Base-by-base conservation (phyloP, 257 asterid genomes). In the Cynanchum wilfordii region DNA sequence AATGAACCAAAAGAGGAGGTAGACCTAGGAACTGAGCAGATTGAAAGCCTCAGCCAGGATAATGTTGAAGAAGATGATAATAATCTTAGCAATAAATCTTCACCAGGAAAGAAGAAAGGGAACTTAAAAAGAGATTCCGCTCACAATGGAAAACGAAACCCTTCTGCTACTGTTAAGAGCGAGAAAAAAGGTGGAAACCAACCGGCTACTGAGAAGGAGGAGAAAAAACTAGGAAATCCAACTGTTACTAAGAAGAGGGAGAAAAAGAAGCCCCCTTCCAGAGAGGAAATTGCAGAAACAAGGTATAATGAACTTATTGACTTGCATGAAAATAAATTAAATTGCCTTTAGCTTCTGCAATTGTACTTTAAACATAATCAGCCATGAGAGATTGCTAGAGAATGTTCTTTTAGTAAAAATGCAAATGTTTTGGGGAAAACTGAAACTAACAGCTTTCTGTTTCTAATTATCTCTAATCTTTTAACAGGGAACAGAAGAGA, bases 401-500 rank as follows among this genome's bases (percentile, higher is more conserved):
- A 70, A 52, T 69, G 64, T 40, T 47, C 3, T 17, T 15, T 49
- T 29, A 19, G 4, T 36, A 22, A 12, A 42, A 20, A 70, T 29
- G 19, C 1, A 7, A 8, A 22, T 19, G 49, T 24, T 33, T 12
- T 20, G 7, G 40, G 19, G 10, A 5, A 33, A 33, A 33, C 5
- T 33, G 4, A 16, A n/a, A 40, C 66, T 59, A 33, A 42, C 22
- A 15, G 15, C 7, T 36, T 55, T 74, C 57, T 54, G 50, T 2
- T 55, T 42, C 68, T 38, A 42, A 27, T 25, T 73, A 73, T 30
- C 65, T 10, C 38, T 59, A 66, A 73, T 25, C 59, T 63, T 70
- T 79, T 77, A 78, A 68, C 88, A 90, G 98, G 79, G 93, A 92
- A 79, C 87, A 84, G 72, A 90, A 86, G 76, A 79, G 91, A 50